phyloP scores from a whole-genome alignment of 192 early-diverging fungal species.

The Podila verticillata region DNA sequence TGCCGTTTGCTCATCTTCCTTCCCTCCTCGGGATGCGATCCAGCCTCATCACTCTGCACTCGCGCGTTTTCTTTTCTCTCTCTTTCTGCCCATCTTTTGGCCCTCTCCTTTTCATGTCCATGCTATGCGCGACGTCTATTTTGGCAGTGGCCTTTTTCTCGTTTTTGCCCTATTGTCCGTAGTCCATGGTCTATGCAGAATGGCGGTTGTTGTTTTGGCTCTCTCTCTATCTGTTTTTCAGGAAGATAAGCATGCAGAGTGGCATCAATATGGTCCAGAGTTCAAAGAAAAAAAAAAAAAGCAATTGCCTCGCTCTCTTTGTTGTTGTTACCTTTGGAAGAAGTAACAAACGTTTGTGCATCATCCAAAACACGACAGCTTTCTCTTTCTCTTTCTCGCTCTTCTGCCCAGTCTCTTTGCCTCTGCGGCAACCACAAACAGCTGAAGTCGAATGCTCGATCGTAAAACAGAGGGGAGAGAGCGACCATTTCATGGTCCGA shows the following conservation, averaged over 20 bases:
- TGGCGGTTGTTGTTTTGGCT: slow-evolving; percentile 1
- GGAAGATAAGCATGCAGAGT: neutral
- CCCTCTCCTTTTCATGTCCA: neutral
- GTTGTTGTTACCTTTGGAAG: neutral
- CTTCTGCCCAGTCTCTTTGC: too few relatives aligned
- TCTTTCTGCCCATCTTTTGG: neutral
- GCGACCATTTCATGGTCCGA: too few relatives aligned
- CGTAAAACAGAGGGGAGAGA: too few relatives aligned
- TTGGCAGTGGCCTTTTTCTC: neutral
- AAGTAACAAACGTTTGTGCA: too few relatives aligned
- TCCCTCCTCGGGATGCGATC: too few relatives aligned
- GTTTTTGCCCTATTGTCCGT: neutral
- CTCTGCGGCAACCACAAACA: too few relatives aligned
- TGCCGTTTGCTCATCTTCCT: too few relatives aligned
- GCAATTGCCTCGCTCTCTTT: neutral
- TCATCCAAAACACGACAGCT: too few relatives aligned
- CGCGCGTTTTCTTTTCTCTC: neutral
- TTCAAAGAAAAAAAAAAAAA: neutral
- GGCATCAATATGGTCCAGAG: neutral
- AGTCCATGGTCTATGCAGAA: too few relatives aligned
- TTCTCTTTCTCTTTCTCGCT: too few relatives aligned
- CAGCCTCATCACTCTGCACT: too few relatives aligned
- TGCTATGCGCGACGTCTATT: neutral
- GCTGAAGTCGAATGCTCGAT: too few relatives aligned
- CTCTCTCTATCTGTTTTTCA: neutral